phyloP scores from a whole-genome alignment of 805 yeast genomes.

The Lipomyces yamanashiensis region DNA sequence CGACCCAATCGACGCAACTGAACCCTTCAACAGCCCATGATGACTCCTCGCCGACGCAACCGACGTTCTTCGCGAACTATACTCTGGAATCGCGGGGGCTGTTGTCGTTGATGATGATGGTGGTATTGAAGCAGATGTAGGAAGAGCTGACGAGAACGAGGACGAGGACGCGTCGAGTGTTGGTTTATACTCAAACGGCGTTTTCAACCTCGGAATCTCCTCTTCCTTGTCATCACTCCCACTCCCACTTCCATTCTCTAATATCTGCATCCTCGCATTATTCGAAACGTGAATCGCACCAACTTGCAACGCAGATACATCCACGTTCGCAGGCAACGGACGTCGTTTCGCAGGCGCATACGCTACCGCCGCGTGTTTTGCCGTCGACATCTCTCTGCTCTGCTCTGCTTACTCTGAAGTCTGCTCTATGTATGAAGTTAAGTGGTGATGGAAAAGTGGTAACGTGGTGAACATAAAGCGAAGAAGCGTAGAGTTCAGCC shows the following conservation, averaged over 20 bases:
- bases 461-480: no score
- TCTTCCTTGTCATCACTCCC: no score
- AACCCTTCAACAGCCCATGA: slow-evolving; percentile 1
- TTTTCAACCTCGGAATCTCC: not conserved
- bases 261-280: not conserved
- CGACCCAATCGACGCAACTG: slow-evolving; percentile 3
- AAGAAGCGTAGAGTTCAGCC: not conserved
- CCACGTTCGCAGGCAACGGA: slow-evolving; percentile 21
- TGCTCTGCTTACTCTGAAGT: not conserved
- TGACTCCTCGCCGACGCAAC: not conserved
- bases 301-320: slow-evolving; percentile 2
- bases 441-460: no score
- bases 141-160: slow-evolving; percentile 2
- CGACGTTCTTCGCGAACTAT: slow-evolving; percentile 11
- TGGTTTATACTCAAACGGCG: not conserved
- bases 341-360: slow-evolving; percentile 15
- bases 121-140: not conserved
- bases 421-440: not conserved
- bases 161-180: slow-evolving; percentile 5
- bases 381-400: not conserved
- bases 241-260: not conserved
- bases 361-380: not conserved
- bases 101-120: not conserved
- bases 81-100: slow-evolving; percentile 9
- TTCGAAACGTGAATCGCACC: not conserved